These are phyloP conservation scores for Dactylellina haptotyla DNA, from an alignment of 2,329 filamentous ascomycete genomes.

Conservation along the genomic window DNA sequence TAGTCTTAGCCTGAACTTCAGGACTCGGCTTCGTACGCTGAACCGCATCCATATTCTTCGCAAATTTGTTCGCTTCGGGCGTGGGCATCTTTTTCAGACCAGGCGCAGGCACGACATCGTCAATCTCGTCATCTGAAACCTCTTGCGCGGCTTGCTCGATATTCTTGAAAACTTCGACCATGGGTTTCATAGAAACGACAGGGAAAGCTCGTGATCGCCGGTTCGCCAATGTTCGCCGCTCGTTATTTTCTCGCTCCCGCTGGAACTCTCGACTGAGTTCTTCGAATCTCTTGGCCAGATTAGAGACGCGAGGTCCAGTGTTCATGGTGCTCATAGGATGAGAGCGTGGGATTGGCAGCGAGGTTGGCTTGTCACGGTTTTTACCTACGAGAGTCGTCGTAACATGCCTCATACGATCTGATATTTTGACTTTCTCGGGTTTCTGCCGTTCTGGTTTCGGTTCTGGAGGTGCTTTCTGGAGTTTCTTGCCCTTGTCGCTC, in stretches of 20 bases:
- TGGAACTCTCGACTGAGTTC: constrained; percentile 96
- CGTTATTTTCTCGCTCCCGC: constrained; percentile 82
- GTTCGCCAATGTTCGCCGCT: constrained; percentile 81
- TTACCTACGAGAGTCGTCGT: constrained; percentile 52
- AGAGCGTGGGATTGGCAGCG: constrained; percentile 44
- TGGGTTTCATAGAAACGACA: constrained; percentile 89
- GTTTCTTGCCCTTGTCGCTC: constrained; percentile 50
- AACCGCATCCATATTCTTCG: constrained; percentile 55
- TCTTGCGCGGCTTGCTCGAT: constrained; percentile 93
- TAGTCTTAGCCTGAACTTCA: constrained; percentile 20
- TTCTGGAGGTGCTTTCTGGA: constrained; percentile 44
- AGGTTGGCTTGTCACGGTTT: constrained; percentile 32
- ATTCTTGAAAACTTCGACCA: constrained; percentile 94
- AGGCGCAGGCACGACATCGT: constrained; percentile 31
- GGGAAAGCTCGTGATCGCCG: constrained; percentile 85
- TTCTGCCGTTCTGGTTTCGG: constrained; percentile 51
- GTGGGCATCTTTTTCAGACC: constrained; percentile 56
- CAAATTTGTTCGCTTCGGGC: constrained; percentile 55
- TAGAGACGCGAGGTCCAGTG: constrained; percentile 84
- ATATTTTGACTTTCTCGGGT: constrained; percentile 52
- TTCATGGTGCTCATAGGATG: constrained; percentile 61
- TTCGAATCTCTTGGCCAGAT: constrained; percentile 94
- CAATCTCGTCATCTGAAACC: constrained; percentile 60
- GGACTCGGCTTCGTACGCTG: constrained; percentile 49
- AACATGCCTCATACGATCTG: constrained; percentile 48